These are phyloP conservation scores for Chaetoscypha palmicola DNA, from an alignment of 2,329 filamentous ascomycete genomes.

Conservation along the genomic window DNA sequence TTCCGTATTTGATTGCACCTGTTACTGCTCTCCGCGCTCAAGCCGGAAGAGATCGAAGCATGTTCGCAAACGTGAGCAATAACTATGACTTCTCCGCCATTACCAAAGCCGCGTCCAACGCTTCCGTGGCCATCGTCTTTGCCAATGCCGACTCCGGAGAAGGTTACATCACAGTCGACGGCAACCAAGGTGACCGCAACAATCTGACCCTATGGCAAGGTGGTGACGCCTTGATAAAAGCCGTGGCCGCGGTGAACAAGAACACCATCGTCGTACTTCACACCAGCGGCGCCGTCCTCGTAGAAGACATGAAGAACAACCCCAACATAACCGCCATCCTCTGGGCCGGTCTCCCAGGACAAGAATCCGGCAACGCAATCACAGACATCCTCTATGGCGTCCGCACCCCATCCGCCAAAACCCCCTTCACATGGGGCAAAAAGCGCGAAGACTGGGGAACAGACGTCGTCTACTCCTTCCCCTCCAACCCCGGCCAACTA, in stretches of 20 bases:
- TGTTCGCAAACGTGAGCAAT: slow-evolving; percentile 60
- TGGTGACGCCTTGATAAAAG: slow-evolving; percentile 73
- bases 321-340: slow-evolving; percentile 78
- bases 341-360: slow-evolving; percentile 77
- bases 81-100: slow-evolving; percentile 46
- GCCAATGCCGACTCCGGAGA: slow-evolving; percentile 83
- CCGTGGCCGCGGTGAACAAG: slow-evolving; percentile 67
- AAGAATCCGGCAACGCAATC: slow-evolving; percentile 75
- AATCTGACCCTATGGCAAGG: slow-evolving; percentile 86
- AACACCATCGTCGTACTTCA: slow-evolving; percentile 93
- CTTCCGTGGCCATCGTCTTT: slow-evolving; percentile 74
- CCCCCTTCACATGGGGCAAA: slow-evolving; percentile 73
- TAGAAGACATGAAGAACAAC: slow-evolving; percentile 67
- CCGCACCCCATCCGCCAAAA: slow-evolving; percentile 67
- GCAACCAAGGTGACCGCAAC: slow-evolving; percentile 80
- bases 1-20: slow-evolving; percentile 70
- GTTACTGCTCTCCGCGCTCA: slow-evolving; percentile 61
- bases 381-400: slow-evolving; percentile 75
- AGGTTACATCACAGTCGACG: slow-evolving; percentile 74
- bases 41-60: slow-evolving; percentile 50
- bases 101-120: slow-evolving; percentile 58
- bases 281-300: slow-evolving; percentile 70
- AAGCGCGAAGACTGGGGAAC: slow-evolving; percentile 36
- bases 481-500: slow-evolving; percentile 51
- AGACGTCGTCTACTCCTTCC: slow-evolving; percentile 34